Base-by-base conservation (phyloP, 2,329 filamentous ascomycete species). In the Pezicula carpinea region DNA sequence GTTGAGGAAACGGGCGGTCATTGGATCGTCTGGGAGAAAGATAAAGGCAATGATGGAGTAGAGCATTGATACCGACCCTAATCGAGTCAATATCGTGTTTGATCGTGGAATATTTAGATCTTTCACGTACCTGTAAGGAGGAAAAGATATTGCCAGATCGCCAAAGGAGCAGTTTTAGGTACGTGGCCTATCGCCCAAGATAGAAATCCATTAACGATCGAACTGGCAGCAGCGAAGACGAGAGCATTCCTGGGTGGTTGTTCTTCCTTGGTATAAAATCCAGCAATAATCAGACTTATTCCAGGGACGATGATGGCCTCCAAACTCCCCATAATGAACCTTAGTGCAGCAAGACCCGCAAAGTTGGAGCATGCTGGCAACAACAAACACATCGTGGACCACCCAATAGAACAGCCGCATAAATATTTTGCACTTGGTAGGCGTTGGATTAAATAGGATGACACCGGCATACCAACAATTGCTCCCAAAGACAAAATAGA, bases 1-100 rank as follows among this genome's bases (percentile, higher is more conserved):
- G 2, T 57, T 64, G 18, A 71, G 52, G 58, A 64, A 71, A 5
- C 41, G 34, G 3, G 73, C 70, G 43, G 66, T 60, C 59, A 75
- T 71, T 1, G 72, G 73, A 4, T 66, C 70, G 55, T 75, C 73
- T 0, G 75, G 74, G 17, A 77, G 59, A 49, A 71, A 49, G 58
- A 65, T 71, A 33, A 67, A 62, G 53, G 73, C 73, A 4, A 68
- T 39, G 4, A 68, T 18, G 0, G 14, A 62, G 18, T 3, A 62
- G 55, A 39, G 64, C 62, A 2, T 51, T 32, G 1, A 56, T 56
- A 46, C 65, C 62, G 3, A 58, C 41, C 53, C 53, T n/a, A 38
- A 15, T 11, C 18, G 15, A 8, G 18, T 40, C 23, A 40, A 6
- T 40, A 4, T 6, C 13, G 10, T 21, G 19, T 19, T 38, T 11